Base-by-base conservation (phyloP, 768 basidiomycete genomes). In the Chalciporus chontae region DNA sequence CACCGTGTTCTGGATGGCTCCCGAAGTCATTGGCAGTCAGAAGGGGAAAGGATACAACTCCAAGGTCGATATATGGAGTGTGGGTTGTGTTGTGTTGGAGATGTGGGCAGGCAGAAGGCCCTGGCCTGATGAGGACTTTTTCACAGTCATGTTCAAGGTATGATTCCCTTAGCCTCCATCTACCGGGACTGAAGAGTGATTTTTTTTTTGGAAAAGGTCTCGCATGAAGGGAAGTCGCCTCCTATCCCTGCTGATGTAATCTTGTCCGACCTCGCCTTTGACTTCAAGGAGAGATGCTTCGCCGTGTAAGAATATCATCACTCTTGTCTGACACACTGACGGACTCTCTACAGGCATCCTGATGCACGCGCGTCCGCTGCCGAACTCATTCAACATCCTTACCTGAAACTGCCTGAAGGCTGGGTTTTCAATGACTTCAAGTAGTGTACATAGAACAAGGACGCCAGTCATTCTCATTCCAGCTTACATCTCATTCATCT, bases 1-100 rank as follows among this genome's bases (percentile, higher is more conserved):
- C 21, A 94, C 94, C 17, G 89, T 98, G 31, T 98, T 96, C 67
- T 99, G 96, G 95, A 97, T 98, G 95, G 94, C 94, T 9, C 94
- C 94, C 0, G 94, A 93, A 72, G 91, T 96, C 47, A 81, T 93
- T 52, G 85, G 92, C 54, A 85, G 88, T 31, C 81, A 87, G 66
- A 84, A 85, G 67, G 65, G 66, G 21, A 86, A 87, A 59, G 93
- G 93, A 0, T 98, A 98, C 68, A 94, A 92, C 59, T 91, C 87
- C 63, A 98, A 99, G 72, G 85, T 96, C 43, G 96, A 99, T 64
- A 95, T 99, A 56, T 99, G 96, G 96, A 94, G 92, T 67, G 80
- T 98, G 5, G 96, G 96, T 2, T 99, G 96, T 71, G 90, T 98
- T n/a, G 88, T 95, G 14, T 76, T 97, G 56, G 96, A 99, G 69